Evolutionary conservation across 2,329 filamentous ascomycete species (phyloP).

Genomic region (Calonectria naviculata): DNA sequence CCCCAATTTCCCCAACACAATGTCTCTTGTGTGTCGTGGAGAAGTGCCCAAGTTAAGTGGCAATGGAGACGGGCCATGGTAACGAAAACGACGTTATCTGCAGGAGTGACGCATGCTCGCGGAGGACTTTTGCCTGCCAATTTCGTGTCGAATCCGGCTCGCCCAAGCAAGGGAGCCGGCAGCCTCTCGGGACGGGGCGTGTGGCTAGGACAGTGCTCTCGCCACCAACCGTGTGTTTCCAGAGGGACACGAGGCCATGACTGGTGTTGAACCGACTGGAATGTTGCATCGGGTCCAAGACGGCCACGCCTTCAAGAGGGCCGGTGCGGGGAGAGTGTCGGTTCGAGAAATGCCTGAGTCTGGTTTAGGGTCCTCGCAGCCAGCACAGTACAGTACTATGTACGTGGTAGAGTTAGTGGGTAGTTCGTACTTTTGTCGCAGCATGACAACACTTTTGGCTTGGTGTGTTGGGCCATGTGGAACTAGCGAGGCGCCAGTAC

Average conservation of each 20-base stretch:
- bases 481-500: not conserved
- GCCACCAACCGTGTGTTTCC: conserved; percentile 27
- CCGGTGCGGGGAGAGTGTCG: not conserved
- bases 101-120: conserved; percentile 13
- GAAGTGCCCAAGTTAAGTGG: not conserved
- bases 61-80: not conserved
- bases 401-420: not conserved
- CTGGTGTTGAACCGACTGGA: conserved; percentile 29
- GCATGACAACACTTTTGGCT: not conserved
- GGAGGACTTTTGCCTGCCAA: not conserved
- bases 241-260: conserved; percentile 19
- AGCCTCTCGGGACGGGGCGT: conserved; percentile 5
- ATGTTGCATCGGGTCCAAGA: conserved; percentile 34
- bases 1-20: conserved; percentile 6
- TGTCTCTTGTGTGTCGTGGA: not conserved
- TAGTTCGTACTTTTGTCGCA: not conserved
- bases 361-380: not conserved
- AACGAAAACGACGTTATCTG: not conserved
- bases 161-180: not conserved
- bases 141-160: not conserved
- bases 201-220: conserved; percentile 6
- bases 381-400: not conserved
- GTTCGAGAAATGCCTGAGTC: conserved; percentile 2
- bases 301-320: conserved; percentile 1
- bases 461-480: conserved; percentile 6